Evolutionary conservation across 2,329 filamentous ascomycete species (phyloP).

Genomic region (Aspergillus candidus): DNA sequence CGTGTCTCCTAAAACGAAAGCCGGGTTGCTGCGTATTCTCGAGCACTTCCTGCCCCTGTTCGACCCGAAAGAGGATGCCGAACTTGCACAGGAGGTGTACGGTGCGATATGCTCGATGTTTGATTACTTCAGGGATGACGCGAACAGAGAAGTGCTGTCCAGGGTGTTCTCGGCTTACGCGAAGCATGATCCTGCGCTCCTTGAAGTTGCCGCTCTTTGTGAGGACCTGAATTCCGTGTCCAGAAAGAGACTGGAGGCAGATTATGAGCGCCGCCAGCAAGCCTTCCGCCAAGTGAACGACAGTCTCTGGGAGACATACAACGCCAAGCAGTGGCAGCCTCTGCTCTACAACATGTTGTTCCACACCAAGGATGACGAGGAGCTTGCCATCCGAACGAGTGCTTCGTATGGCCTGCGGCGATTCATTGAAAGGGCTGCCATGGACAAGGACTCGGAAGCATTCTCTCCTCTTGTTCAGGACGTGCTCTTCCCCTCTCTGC

Average conservation of each 20-base stretch:
- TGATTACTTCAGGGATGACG: constrained; percentile 78
- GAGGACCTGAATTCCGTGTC: constrained; percentile 75
- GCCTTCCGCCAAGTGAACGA: constrained; percentile 70
- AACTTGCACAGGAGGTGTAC: constrained; percentile 62
- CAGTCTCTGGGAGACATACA: constrained; percentile 54
- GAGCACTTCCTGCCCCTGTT: constrained; percentile 71
- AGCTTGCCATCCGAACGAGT: constrained; percentile 78
- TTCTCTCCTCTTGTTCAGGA: constrained; percentile 56
- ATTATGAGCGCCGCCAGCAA: constrained; percentile 74
- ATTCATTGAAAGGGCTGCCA: constrained; percentile 61
- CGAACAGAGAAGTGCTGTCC: constrained; percentile 68
- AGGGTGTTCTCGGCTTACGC: constrained; percentile 68
- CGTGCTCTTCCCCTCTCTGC: constrained; percentile 68
- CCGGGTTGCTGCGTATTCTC: constrained; percentile 70
- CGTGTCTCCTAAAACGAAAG: constrained; percentile 78
- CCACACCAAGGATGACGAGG: constrained; percentile 78
- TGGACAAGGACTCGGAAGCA: constrained; percentile 37
- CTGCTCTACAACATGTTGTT: constrained; percentile 84
- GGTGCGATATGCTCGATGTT: constrained; percentile 74
- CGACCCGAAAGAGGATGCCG: constrained; percentile 49
- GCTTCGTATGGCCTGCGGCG: constrained; percentile 73
- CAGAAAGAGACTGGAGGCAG: constrained; percentile 66
- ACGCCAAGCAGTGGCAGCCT: constrained; percentile 74
- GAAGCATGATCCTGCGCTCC: constrained; percentile 54
- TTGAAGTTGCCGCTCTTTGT: constrained; percentile 64